These are phyloP conservation scores for Monosporozyma aerobia DNA, from an alignment of 805 yeast genomes.

Conservation along the genomic window DNA sequence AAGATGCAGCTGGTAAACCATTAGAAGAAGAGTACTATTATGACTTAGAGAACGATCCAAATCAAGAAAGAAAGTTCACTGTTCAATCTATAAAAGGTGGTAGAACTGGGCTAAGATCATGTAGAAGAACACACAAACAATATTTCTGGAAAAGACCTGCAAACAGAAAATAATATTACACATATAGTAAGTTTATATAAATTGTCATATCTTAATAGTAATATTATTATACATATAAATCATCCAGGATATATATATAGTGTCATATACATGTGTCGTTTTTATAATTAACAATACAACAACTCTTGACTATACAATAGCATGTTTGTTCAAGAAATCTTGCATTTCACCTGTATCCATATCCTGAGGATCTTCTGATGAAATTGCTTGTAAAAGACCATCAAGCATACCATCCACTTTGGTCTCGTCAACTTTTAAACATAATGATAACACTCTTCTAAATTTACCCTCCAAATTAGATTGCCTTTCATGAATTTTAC, in stretches of 20 bases:
- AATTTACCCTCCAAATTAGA: conserved; percentile 62
- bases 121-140: conserved; percentile 89
- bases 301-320: conserved; percentile 13
- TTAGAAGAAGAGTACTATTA: conserved; percentile 92
- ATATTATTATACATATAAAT: neutral
- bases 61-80: conserved; percentile 55
- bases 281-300: neutral
- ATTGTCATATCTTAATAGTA: neutral
- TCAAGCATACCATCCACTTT: conserved; percentile 76
- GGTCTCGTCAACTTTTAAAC: conserved; percentile 78
- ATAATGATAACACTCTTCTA: conserved; percentile 77
- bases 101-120: conserved; percentile 69
- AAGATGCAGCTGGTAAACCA: conserved; percentile 94
- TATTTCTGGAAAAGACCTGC: conserved; percentile 42
- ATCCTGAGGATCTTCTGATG: conserved; percentile 63
- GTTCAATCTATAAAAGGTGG: conserved; percentile 74
- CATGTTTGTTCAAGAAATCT: conserved; percentile 45
- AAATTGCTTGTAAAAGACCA: conserved; percentile 83
- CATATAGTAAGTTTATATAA: too few species aligned
- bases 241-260: neutral
- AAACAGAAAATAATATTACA: conserved; percentile 5
- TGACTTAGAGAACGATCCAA: conserved; percentile 72
- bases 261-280: neutral
- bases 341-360: conserved; percentile 43
- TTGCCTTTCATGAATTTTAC: conserved; percentile 44